These are phyloP conservation scores for Naumovozyma castellii DNA, from an alignment of 805 yeast genomes.

Conservation along the genomic window DNA sequence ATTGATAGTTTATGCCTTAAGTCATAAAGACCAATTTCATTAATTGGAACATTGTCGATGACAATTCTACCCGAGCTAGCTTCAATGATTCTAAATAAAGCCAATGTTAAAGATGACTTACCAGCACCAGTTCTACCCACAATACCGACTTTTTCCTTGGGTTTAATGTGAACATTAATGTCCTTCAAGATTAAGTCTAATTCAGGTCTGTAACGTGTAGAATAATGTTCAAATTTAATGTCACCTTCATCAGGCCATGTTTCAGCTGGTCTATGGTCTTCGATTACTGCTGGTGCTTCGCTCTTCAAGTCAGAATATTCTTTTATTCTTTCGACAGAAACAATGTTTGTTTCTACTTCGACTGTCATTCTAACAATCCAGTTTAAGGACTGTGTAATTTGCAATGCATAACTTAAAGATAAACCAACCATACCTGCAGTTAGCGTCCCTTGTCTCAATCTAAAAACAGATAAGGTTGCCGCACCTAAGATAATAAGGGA, in stretches of 20 bases:
- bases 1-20: slow-evolving; percentile 70
- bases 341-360: slow-evolving; percentile 95
- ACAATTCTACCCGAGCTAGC: slow-evolving; percentile 57
- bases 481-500: slow-evolving; percentile 80
- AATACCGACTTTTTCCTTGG: slow-evolving; percentile 83
- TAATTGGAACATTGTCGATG: slow-evolving; percentile 63
- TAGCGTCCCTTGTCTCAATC: slow-evolving; percentile 57
- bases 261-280: slow-evolving; percentile 54
- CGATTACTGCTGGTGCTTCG: slow-evolving; percentile 75
- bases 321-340: slow-evolving; percentile 87
- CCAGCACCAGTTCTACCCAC: slow-evolving; percentile 98
- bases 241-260: slow-evolving; percentile 70
- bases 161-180: slow-evolving; percentile 52
- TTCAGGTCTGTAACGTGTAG: slow-evolving; percentile 77
- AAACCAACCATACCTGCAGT: slow-evolving; percentile 92
- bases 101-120: slow-evolving; percentile 75
- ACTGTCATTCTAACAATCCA: slow-evolving; percentile 99
- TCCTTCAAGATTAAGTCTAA: slow-evolving; percentile 70
- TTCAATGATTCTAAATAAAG: slow-evolving; percentile 79
- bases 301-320: slow-evolving; percentile 72
- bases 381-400: slow-evolving; percentile 84
- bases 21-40: slow-evolving; percentile 64
- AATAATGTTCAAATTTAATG: slow-evolving; percentile 58
- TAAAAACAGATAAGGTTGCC: slow-evolving; percentile 68
- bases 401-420: slow-evolving; percentile 86